phyloP scores from a whole-genome alignment of 2,329 filamentous ascomycete species.

The Mollisiaceae sp. region DNA sequence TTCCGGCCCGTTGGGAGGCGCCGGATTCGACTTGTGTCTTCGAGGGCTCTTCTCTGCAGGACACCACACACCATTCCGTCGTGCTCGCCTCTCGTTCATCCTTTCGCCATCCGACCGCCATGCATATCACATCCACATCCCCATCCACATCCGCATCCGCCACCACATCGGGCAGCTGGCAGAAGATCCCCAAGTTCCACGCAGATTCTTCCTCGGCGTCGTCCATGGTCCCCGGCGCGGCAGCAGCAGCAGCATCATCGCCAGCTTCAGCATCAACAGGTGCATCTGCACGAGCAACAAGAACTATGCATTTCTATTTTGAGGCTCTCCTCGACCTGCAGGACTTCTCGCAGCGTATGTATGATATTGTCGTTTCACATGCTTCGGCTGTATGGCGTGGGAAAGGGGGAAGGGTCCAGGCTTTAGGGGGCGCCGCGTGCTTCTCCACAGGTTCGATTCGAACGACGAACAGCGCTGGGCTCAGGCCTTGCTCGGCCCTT shows the following conservation, averaged over 20 bases:
- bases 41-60: background rate
- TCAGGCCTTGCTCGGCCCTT: constrained; percentile 26
- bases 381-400: constrained; percentile 15
- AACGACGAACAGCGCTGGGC: constrained; percentile 5
- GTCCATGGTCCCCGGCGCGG: constrained; percentile 7
- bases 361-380: constrained; percentile 31
- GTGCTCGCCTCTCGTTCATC: background rate
- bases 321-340: constrained; percentile 30
- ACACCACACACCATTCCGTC: background rate
- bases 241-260: constrained; percentile 3
- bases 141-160: background rate
- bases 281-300: background rate
- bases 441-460: constrained; percentile 16
- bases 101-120: constrained; percentile 7
- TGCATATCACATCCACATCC: background rate
- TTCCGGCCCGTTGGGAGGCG: background rate
- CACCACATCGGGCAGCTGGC: background rate
- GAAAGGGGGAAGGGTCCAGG: constrained; percentile 1
- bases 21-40: background rate
- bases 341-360: constrained; percentile 27
- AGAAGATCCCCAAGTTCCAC: background rate
- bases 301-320: constrained; percentile 17
- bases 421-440: background rate
- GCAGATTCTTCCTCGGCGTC: constrained; percentile 8
- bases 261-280: background rate